A percentile compares a stretch with the other conserved stretches of the same genome.
Evolutionary conservation across 345 rosid genomes (phyloP).

Genomic region (Geranium rotundifolium): DNA sequence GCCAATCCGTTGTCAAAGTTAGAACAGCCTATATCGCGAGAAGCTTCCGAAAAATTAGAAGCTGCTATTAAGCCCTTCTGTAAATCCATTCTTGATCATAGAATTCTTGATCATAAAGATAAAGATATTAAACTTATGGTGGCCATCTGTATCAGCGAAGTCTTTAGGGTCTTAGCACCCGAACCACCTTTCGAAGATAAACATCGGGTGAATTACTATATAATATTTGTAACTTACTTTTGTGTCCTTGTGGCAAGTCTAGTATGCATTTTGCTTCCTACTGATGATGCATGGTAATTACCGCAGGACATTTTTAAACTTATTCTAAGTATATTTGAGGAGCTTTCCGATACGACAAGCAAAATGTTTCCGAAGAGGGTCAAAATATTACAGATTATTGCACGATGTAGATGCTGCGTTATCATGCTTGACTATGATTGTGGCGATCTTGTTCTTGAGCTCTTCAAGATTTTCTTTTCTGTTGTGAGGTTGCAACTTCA

Average conservation of each 20-base stretch:
- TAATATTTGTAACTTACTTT: neutral
- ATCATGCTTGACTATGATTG: conserved; percentile 63
- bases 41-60: conserved; percentile 24
- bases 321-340: conserved; percentile 45
- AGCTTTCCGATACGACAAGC: conserved; percentile 56
- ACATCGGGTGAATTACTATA: conserved; percentile 16
- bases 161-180: conserved; percentile 75
- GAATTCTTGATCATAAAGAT: conserved; percentile 46
- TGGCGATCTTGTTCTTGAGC: conserved; percentile 49
- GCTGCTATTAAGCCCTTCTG: conserved; percentile 41
- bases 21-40: conserved; percentile 41
- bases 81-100: conserved; percentile 47
- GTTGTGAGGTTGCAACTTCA: conserved; percentile 48
- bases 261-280: neutral
- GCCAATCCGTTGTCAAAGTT: conserved; percentile 47
- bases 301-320: conserved; percentile 66
- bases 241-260: neutral
- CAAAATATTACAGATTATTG: conserved; percentile 65
- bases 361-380: conserved; percentile 72
- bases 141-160: conserved; percentile 58
- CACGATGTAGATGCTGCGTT: conserved; percentile 63
- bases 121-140: conserved; percentile 68
- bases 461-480: conserved; percentile 70
- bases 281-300: conserved; percentile 3
- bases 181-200: conserved; percentile 66